Conservation (phyloP, 192 early-diverging fungal species). For the Radiomyces spectabilis region DNA sequence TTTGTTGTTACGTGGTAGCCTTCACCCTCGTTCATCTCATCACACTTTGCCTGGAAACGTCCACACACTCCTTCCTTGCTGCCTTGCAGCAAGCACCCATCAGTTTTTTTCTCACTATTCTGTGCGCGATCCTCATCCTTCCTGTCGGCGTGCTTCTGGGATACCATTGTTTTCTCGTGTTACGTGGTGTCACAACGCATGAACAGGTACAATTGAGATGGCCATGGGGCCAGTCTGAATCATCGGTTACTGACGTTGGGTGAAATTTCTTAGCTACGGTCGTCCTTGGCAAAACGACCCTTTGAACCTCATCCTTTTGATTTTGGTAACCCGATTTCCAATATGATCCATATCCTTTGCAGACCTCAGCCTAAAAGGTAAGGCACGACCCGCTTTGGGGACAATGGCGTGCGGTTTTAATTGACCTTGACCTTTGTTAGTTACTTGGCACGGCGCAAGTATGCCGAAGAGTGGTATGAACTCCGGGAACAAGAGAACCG, state of each 20-base stretch:
- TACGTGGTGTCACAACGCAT: slow-evolving; percentile 75
- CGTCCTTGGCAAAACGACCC: slow-evolving; percentile 25
- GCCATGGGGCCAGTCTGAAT: too few relatives aligned
- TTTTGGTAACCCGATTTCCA: slow-evolving; percentile 33
- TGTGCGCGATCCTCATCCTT: slow-evolving; percentile 48
- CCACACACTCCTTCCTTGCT: not conserved
- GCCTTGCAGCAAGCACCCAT: slow-evolving; percentile 3
- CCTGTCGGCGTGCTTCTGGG: slow-evolving; percentile 61
- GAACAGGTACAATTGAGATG: slow-evolving; percentile 67
- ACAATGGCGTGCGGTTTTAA: not conserved
- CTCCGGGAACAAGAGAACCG: too few relatives aligned
- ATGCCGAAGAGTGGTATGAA: slow-evolving; percentile 1
- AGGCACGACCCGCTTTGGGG: not conserved
- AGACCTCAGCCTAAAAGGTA: slow-evolving; percentile 42
- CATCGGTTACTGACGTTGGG: not conserved
- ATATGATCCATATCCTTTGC: slow-evolving; percentile 51
- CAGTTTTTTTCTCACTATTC: slow-evolving; percentile 52
- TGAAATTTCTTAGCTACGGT: slow-evolving; percentile 24
- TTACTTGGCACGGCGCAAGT: slow-evolving; percentile 3
- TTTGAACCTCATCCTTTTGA: slow-evolving; percentile 42
- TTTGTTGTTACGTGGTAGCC: slow-evolving; percentile 55
- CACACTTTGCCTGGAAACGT: not conserved
- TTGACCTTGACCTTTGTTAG: not conserved
- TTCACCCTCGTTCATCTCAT: slow-evolving; percentile 47
- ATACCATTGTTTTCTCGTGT: slow-evolving; percentile 68